Evolutionary conservation across 306 rosid species (phyloP).

Genomic region (Begonia fuchsioides): DNA sequence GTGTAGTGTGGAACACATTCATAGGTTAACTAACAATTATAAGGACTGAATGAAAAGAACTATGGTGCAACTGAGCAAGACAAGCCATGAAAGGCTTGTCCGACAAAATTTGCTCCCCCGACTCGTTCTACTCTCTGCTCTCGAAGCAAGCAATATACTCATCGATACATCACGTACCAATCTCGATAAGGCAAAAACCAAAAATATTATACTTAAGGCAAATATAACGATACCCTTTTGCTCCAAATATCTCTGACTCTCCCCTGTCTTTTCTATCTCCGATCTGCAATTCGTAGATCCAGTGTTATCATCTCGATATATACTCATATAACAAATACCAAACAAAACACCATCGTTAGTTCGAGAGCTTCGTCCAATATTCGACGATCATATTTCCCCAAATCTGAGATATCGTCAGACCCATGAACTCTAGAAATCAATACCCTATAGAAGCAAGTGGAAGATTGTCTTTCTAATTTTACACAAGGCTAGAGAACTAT

Average conservation of each 20-base stretch:
- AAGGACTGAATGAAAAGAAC: constrained; percentile 42
- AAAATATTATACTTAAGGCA: constrained; percentile 41
- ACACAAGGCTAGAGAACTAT: too few species aligned
- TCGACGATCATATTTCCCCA: too few species aligned
- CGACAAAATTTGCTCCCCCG: constrained; percentile 54
- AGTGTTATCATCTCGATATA: too few species aligned
- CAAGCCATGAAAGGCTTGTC: constrained; percentile 52
- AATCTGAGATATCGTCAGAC: too few species aligned
- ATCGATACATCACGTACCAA: constrained; percentile 28
- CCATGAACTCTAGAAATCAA: too few species aligned
- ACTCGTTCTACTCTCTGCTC: constrained; percentile 12
- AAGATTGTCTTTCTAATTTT: too few species aligned
- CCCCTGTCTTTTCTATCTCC: constrained; percentile 48
- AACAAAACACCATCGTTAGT: too few species aligned
- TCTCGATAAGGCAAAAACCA: constrained; percentile 35
- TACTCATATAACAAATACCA: too few species aligned
- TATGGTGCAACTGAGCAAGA: constrained; percentile 52
- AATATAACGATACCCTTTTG: constrained; percentile 50
- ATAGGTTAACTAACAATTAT: constrained; percentile 10
- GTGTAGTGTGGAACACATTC: too few species aligned
- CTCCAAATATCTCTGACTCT: constrained; percentile 56
- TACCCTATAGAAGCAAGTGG: too few species aligned
- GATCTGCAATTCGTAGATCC: constrained; percentile 30
- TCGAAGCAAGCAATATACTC: constrained; percentile 12
- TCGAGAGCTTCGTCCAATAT: too few species aligned